Evolutionary conservation across 805 yeast species (phyloP), one percentile per base, ranked within the genome.

Genomic region (Monosporozyma unispora): DNA sequence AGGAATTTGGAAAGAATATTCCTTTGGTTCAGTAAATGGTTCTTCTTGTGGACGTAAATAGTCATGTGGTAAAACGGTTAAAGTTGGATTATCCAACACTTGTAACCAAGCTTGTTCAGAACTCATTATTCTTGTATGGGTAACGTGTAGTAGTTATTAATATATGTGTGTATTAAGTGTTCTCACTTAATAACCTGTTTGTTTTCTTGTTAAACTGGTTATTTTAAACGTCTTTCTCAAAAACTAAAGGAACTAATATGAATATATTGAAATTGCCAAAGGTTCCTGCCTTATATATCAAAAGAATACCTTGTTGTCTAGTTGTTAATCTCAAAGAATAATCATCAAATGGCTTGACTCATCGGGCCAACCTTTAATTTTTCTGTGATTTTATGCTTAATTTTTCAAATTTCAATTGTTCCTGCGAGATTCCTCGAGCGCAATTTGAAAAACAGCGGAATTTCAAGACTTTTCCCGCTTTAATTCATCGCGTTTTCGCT

Each of bases 61-160:
- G 67, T 91, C 98, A 53, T 84, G 84, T 14, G 98, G 97, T 48
- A 91, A 73, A 33, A 84, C 87, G 51, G 96, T 87, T 48, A 90
- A 72, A 1, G 97, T 88, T 47, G 96, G 90, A 58, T 78, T 82
- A 57, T 83, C 84, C 67, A 88, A 75, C 50, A 76, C 70, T 48
- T 74, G 64, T 33, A 77, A 71, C 95, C 96, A 88, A 12, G 33
- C 46, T 44, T 53, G 47, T 22, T 47, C 50, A 41, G 52, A 38
- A 31, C 52, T 43, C 57, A 54, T 54, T n/a, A 11, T 47, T 14
- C 12, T 22, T 33, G 6, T 39, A 12, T 21, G n/a, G n/a, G n/a
- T n/a, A n/a, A n/a, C n/a, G n/a, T 39, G 11, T 8, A 21, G 31
- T 18, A 22, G 16, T 21, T 22, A 9, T 14, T 39, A 39, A 4